phyloP scores from a whole-genome alignment of 2,329 filamentous ascomycete genomes.

The Helotiales sp. region DNA sequence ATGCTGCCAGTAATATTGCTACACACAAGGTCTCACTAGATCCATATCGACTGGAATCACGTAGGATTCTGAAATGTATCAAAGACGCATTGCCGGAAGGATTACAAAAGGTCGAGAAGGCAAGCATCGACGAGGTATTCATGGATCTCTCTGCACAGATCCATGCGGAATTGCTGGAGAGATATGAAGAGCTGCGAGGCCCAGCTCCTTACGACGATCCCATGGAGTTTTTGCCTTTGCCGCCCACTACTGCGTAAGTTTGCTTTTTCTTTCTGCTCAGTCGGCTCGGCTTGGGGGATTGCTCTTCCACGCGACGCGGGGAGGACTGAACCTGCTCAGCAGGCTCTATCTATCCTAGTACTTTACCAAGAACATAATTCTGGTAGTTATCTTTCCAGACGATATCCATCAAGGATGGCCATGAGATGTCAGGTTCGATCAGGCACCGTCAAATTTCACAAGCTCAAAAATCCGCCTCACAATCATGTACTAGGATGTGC shows the following conservation, averaged over 20 bases:
- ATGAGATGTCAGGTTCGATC: not conserved
- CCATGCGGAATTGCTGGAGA: slow-evolving; percentile 72
- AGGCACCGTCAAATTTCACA: slow-evolving; percentile 4
- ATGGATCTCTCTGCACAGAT: slow-evolving; percentile 88
- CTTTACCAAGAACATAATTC: not conserved
- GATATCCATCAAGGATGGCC: not conserved
- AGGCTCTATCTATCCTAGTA: not conserved
- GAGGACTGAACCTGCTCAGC: not conserved
- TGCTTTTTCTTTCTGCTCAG: not conserved
- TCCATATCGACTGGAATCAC: slow-evolving; percentile 84
- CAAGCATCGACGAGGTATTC: slow-evolving; percentile 94
- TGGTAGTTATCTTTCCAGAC: not conserved
- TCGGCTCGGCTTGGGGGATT: not conserved
- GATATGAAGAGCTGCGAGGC: slow-evolving; percentile 74
- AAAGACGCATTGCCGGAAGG: slow-evolving; percentile 71
- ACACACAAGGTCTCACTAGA: slow-evolving; percentile 95
- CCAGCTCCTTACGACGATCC: slow-evolving; percentile 76
- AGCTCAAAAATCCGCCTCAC: not conserved
- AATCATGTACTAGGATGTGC: not conserved
- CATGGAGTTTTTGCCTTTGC: slow-evolving; percentile 72
- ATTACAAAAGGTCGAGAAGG: slow-evolving; percentile 84
- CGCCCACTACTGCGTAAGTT: slow-evolving; percentile 64
- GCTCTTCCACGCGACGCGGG: not conserved
- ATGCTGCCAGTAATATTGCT: slow-evolving; percentile 77
- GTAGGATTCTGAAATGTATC: slow-evolving; percentile 79